Base-by-base conservation (phyloP, 257 asterid species). In the Verbena officinalis region DNA sequence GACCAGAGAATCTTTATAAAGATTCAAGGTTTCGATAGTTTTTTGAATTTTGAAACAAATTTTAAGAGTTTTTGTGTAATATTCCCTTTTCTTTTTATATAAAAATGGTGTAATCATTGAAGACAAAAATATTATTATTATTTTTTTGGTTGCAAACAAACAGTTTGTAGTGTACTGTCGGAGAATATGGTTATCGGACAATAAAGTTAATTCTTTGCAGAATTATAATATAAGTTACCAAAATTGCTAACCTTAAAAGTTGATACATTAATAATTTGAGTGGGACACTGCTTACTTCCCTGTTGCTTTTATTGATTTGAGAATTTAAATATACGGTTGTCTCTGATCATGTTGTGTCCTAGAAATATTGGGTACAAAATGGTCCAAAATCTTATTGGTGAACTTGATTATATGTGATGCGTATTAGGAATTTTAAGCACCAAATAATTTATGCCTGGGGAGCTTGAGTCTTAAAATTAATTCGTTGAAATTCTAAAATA, bases 1-100 rank as follows among this genome's bases (percentile, higher is more conserved):
- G n/a, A n/a, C n/a, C n/a, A n/a, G n/a, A n/a, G n/a, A n/a, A n/a
- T n/a, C n/a, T n/a, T n/a, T n/a, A n/a, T n/a, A n/a, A n/a, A n/a
- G n/a, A n/a, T n/a, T n/a, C n/a, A n/a, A n/a, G n/a, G n/a, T n/a
- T n/a, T n/a, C n/a, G n/a, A n/a, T n/a, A n/a, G n/a, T n/a, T n/a
- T n/a, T n/a, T n/a, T n/a, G n/a, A n/a, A n/a, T n/a, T n/a, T n/a
- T n/a, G n/a, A n/a, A n/a, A n/a, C n/a, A n/a, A n/a, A n/a, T n/a
- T n/a, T n/a, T n/a, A n/a, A n/a, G n/a, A n/a, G n/a, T n/a, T n/a
- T n/a, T n/a, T n/a, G n/a, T n/a, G n/a, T n/a, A n/a, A n/a, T n/a
- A n/a, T n/a, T n/a, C n/a, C n/a, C n/a, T n/a, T n/a, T 74, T 27
- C 53, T 48, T 1, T 71, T 57, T 45, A 20, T 12, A 4, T 9